Percentiles rank a stretch among this genome's conserved stretches.
phyloP scores from a whole-genome alignment of 768 basidiomycete genomes.

The Termitomyces sp. region DNA sequence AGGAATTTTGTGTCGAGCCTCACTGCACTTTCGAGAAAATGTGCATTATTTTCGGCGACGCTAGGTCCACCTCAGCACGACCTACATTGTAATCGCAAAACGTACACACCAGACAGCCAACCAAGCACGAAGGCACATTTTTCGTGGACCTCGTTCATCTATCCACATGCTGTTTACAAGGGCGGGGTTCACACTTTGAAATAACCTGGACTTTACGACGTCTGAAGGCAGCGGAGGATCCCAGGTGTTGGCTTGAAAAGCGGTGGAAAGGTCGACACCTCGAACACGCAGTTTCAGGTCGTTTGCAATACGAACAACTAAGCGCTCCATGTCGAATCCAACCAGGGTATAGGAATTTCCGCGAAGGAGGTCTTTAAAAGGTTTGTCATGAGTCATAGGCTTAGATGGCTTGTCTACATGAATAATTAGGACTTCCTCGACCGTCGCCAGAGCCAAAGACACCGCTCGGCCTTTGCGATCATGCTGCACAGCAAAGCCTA shows the following conservation, averaged over 20 bases:
- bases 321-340: conserved; percentile 31
- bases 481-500: conserved; percentile 10
- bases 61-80: conserved; percentile 12
- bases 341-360: conserved; percentile 18
- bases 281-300: conserved; percentile 21
- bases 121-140: conserved; percentile 35
- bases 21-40: conserved; percentile 1
- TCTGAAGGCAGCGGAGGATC: conserved; percentile 21
- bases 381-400: conserved; percentile 6
- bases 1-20: conserved; percentile 19
- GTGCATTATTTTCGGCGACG: conserved; percentile 13
- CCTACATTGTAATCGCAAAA: background rate
- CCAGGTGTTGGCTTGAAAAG: conserved; percentile 15
- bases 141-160: conserved; percentile 13
- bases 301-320: conserved; percentile 26
- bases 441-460: conserved; percentile 13
- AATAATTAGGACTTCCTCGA: conserved; percentile 7
- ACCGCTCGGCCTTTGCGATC: conserved; percentile 1
- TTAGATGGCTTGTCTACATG: background rate
- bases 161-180: conserved; percentile 27
- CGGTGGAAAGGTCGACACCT: conserved; percentile 33
- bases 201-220: conserved; percentile 18
- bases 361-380: conserved; percentile 15
- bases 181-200: conserved; percentile 6
- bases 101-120: conserved; percentile 27